Percentiles rank a stretch among this genome's conserved stretches.
Evolutionary conservation across 2,329 filamentous ascomycete species (phyloP).

Genomic region (Bipolaris victoriae): DNA sequence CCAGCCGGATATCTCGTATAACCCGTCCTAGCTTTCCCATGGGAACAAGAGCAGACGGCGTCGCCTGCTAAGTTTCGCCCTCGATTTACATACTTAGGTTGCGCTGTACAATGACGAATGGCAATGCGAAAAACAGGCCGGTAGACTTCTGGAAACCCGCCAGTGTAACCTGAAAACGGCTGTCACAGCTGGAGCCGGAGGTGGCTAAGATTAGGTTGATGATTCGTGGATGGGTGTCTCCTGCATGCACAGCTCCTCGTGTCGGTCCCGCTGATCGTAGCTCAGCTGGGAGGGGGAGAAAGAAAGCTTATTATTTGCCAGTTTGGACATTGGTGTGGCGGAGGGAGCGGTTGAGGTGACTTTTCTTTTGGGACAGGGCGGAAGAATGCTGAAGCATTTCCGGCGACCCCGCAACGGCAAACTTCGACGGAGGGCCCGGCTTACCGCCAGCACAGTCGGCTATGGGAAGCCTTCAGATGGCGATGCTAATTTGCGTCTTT

Average conservation of each 20-base stretch:
- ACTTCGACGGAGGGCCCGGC: not conserved
- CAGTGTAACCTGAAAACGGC: slow-evolving; percentile 1
- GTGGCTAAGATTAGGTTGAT: slow-evolving; percentile 19
- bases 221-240: slow-evolving; percentile 20
- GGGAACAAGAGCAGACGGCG: not conserved
- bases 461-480: not conserved
- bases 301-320: not conserved
- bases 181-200: slow-evolving; percentile 18
- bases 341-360: slow-evolving; percentile 8
- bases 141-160: slow-evolving; percentile 3
- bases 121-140: not conserved
- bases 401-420: slow-evolving; percentile 6
- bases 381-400: slow-evolving; percentile 2
- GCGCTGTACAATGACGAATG: not conserved
- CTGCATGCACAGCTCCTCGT: slow-evolving; percentile 19
- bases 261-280: slow-evolving; percentile 9
- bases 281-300: slow-evolving; percentile 17
- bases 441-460: not conserved
- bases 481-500: not conserved
- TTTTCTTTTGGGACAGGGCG: slow-evolving; percentile 1
- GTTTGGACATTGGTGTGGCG: slow-evolving; percentile 6
- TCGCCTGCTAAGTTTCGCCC: not conserved
- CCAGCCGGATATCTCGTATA: slow-evolving; percentile 9
- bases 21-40: slow-evolving; percentile 6
- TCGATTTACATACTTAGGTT: no score